Base-by-base conservation (phyloP, 805 yeast species). In the Priceomyces medius region DNA sequence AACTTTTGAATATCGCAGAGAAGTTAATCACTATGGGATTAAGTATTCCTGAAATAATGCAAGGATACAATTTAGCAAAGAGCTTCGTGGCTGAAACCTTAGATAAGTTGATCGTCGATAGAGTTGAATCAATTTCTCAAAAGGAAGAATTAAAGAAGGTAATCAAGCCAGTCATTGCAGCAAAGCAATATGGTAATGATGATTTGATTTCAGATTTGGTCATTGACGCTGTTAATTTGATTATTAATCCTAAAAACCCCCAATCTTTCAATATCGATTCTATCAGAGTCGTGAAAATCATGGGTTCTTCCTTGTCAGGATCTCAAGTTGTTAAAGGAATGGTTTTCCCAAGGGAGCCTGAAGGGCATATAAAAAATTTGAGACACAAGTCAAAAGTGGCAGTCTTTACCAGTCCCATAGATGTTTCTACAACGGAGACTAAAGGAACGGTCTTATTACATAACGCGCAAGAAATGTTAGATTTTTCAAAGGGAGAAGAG, bases 281-380 rank as follows among this genome's bases (percentile, higher is more conserved):
- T 44, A 79, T 93, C 47, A 81, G 99, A 61, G 97, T 93, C 13
- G 99, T 93, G 39, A 93, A 93, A 68, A 85, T 93, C 53, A 88
- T 93, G 96, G 99, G 99, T 46, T 76, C 95, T 13, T 75, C 90
- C 39, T 72, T 93, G 52, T 66, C 71, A 27, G 74, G 76, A 53
- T 85, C 95, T 9, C 76, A 76, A 55, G 98, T 93, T 40, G 73
- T 93, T 49, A 88, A 86, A 66, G 99, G 99, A 53, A 93, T 93
- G 99, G 97, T 93, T 28, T 91, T 93, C 76, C 95, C 95, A 51
- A 80, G 95, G 55, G 96, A 89, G 64, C 97, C 98, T n/a, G 98
- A 91, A 63, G 95, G 97, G 12, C 82, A 80, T 51, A 66, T 90
- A 37, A 88, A 88, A 60, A 76, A 81, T 47, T 69, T 85, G 43